Percentiles rank a stretch among this genome's conserved stretches.
phyloP scores from a whole-genome alignment of 1,284 basidiomycete genomes.

The Ganoderma sinense region DNA sequence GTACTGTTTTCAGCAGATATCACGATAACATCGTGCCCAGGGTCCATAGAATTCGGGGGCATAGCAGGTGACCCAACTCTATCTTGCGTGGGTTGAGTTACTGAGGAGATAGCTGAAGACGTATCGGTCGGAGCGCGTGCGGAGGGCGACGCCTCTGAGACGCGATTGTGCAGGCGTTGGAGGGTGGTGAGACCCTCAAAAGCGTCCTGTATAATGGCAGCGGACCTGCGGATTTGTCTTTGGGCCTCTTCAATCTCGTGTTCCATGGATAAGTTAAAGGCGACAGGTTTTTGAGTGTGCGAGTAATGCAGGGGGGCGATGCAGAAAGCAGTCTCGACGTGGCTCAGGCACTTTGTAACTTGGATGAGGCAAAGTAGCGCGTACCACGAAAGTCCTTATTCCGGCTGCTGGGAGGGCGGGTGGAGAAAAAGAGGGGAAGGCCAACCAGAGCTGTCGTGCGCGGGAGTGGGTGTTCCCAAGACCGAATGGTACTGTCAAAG shows the following conservation, averaged over 20 bases:
- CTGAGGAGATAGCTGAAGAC: neutral
- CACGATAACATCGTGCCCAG: slow-evolving; percentile 39
- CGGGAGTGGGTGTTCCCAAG: neutral
- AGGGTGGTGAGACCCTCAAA: slow-evolving; percentile 26
- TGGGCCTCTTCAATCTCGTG: slow-evolving; percentile 29
- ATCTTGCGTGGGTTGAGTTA: neutral
- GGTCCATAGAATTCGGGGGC: slow-evolving; percentile 33
- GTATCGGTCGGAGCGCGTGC: slow-evolving; percentile 3
- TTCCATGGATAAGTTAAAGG: slow-evolving; percentile 18
- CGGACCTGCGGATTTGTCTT: slow-evolving; percentile 23
- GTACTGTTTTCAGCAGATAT: slow-evolving; percentile 30
- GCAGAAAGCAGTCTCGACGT: neutral
- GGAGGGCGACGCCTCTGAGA: slow-evolving; percentile 13
- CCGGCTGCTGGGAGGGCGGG: neutral
- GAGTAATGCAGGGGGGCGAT: no score
- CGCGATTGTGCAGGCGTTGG: slow-evolving; percentile 18
- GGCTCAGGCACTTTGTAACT: neutral
- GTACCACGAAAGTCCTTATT: neutral
- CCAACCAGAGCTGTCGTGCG: neutral
- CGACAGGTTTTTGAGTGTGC: neutral
- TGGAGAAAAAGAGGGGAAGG: neutral
- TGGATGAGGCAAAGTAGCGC: neutral
- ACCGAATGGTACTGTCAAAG: neutral
- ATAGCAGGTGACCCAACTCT: neutral
- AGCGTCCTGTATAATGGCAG: slow-evolving; percentile 26